phyloP scores from a whole-genome alignment of 176 grass and related monocot genomes.

The Thalia dealbata region DNA sequence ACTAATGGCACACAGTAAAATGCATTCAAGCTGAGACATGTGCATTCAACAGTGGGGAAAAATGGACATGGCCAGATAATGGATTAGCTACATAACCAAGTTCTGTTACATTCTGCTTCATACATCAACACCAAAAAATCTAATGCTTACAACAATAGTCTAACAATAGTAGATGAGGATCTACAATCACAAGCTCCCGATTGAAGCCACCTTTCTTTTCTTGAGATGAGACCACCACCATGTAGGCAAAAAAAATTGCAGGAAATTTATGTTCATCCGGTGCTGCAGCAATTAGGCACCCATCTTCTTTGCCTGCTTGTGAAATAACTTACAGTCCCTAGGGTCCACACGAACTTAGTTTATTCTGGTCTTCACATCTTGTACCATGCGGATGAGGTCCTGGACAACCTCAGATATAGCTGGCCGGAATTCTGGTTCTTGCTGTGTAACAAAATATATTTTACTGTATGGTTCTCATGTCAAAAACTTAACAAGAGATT shows the following conservation, averaged over 20 bases:
- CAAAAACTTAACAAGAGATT: too few relatives aligned
- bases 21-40: too few relatives aligned
- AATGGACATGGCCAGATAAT: too few relatives aligned
- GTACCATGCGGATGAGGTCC: constrained; percentile 60
- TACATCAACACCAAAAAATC: too few relatives aligned
- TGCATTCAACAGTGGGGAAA: too few relatives aligned
- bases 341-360: neutral
- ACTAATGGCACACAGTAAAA: too few relatives aligned
- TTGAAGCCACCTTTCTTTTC: neutral
- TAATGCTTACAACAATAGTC: too few relatives aligned
- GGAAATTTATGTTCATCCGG: neutral
- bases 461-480: neutral
- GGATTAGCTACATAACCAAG: too few relatives aligned
- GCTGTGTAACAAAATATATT: constrained; percentile 26
- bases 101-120: too few relatives aligned
- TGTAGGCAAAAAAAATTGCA: neutral
- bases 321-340: neutral
- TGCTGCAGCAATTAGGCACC: neutral
- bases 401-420: constrained; percentile 89
- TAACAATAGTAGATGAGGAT: neutral
- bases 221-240: neutral
- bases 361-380: constrained; percentile 32
- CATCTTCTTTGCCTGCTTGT: neutral
- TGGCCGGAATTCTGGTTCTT: constrained; percentile 73
- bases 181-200: neutral